These are phyloP conservation scores for Aschersonia sp. DNA, from an alignment of 2,329 filamentous ascomycete genomes.

Conservation along the genomic window DNA sequence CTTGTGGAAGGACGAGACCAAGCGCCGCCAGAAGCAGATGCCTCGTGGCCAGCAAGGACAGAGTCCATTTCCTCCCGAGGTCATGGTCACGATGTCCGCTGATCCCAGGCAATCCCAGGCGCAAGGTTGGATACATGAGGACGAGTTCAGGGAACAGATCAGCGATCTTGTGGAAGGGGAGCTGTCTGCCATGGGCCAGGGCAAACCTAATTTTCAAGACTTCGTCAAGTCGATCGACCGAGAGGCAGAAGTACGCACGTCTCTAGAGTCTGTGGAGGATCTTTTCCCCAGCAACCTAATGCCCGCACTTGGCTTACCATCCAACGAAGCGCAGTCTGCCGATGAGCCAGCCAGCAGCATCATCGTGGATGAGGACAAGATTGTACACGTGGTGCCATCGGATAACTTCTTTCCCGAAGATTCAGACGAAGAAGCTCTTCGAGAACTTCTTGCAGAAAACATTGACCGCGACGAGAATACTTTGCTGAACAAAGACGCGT, in stretches of 20 bases:
- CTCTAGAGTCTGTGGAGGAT: constrained; percentile 73
- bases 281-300: constrained; percentile 57
- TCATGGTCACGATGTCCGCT: constrained; percentile 77
- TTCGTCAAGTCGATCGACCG: constrained; percentile 43
- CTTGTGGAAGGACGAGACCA: constrained; percentile 81
- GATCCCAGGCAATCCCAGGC: constrained; percentile 56
- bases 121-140: constrained; percentile 88
- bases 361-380: constrained; percentile 51
- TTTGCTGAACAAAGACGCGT: no score
- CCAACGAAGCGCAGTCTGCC: constrained; percentile 22
- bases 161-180: constrained; percentile 50
- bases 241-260: constrained; percentile 53
- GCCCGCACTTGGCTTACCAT: constrained; percentile 27
- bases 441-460: constrained; percentile 5
- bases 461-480: not conserved
- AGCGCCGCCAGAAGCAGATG: constrained; percentile 60
- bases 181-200: constrained; percentile 24
- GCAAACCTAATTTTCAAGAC: constrained; percentile 42
- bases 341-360: constrained; percentile 31
- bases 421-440: constrained; percentile 34
- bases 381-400: constrained; percentile 31
- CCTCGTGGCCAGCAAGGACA: constrained; percentile 46
- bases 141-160: constrained; percentile 59
- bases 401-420: constrained; percentile 34
- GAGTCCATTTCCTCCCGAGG: constrained; percentile 69